Conservation (phyloP, 2,329 filamentous ascomycete species). For the Penicillium frequentans region DNA sequence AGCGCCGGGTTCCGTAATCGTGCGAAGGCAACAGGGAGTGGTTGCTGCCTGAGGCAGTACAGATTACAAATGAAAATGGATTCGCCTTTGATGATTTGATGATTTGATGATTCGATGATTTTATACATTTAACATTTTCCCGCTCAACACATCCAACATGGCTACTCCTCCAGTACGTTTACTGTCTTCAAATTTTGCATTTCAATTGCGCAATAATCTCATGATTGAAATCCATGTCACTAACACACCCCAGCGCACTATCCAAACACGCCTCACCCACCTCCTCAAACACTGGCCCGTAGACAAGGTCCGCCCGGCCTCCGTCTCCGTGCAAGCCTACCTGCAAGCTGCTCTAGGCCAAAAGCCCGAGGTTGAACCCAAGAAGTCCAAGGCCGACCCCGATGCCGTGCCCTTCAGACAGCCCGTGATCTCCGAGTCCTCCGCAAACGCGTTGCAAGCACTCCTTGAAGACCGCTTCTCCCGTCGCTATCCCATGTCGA, state of each 20-base stretch:
- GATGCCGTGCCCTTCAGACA: constrained; percentile 14
- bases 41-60: constrained; percentile 20
- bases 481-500: constrained; percentile 51
- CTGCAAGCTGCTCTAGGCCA: constrained; percentile 34
- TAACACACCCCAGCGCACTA: constrained; percentile 20
- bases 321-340: constrained; percentile 47
- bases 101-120: not conserved
- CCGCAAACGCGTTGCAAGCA: constrained; percentile 59
- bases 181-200: not conserved
- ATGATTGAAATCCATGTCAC: not conserved
- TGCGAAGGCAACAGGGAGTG: constrained; percentile 24
- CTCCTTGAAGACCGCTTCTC: constrained; percentile 61
- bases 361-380: constrained; percentile 2
- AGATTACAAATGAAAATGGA: constrained; percentile 3
- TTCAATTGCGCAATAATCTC: not conserved
- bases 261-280: constrained; percentile 40
- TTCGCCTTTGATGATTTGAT: not conserved
- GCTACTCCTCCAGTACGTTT: not conserved
- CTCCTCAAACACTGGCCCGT: constrained; percentile 47
- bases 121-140: not conserved
- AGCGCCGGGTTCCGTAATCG: constrained; percentile 20
- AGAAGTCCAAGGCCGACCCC: constrained; percentile 6
- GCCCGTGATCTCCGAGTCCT: constrained; percentile 33
- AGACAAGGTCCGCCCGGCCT: constrained; percentile 45
- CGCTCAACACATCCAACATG: not conserved